phyloP scores from a whole-genome alignment of 805 yeast genomes.

The Wickerhamomyces subpelliculosus region DNA sequence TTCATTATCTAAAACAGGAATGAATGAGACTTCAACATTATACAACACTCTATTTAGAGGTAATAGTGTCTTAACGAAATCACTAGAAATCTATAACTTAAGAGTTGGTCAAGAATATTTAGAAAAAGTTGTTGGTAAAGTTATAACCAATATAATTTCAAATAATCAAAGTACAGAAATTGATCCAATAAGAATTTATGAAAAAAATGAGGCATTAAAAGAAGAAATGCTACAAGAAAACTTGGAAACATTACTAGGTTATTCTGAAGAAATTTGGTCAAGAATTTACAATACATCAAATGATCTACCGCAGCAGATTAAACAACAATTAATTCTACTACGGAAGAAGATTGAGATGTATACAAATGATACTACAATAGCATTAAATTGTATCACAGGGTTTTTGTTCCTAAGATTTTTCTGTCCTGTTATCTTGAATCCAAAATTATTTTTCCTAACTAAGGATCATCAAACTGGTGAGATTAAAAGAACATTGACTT shows the following conservation, averaged over 20 bases:
- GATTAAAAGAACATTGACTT: constrained; percentile 70
- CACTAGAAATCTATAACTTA: constrained; percentile 70
- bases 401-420: constrained; percentile 78
- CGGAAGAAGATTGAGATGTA: constrained; percentile 59
- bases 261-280: constrained; percentile 58
- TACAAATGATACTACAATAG: constrained; percentile 39
- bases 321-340: constrained; percentile 54
- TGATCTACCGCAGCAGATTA: constrained; percentile 66
- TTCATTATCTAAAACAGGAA: constrained; percentile 19
- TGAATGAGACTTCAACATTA: constrained; percentile 26
- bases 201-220: constrained; percentile 28
- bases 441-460: constrained; percentile 73
- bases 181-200: constrained; percentile 58
- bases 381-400: constrained; percentile 73
- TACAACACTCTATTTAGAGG: constrained; percentile 75
- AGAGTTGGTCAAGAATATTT: constrained; percentile 76
- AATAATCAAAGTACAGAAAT: constrained; percentile 57
- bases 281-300: constrained; percentile 58
- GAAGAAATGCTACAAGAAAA: constrained; percentile 40
- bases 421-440: constrained; percentile 89
- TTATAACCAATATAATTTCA: constrained; percentile 47
- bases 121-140: constrained; percentile 64
- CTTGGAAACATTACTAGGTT: constrained; percentile 39
- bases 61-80: constrained; percentile 72
- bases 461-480: constrained; percentile 64